Percentiles rank a stretch among this genome's conserved stretches.
These are phyloP conservation scores for Solanum lycopersicoides DNA, from an alignment of 257 asterid genomes.

Conservation along the genomic window DNA sequence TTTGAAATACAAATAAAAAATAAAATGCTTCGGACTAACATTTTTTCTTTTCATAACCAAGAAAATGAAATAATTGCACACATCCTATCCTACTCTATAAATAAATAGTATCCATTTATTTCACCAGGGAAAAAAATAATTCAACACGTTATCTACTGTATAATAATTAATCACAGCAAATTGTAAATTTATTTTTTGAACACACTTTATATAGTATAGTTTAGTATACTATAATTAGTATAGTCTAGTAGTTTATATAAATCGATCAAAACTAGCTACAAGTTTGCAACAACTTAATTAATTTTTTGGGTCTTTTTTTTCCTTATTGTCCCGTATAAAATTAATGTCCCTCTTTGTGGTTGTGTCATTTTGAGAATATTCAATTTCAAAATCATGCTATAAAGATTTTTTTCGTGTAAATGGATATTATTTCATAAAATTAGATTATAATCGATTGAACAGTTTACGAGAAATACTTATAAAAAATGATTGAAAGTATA, in stretches of 20 bases:
- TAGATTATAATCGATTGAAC: no score
- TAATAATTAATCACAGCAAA: neutral
- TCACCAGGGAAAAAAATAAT: neutral
- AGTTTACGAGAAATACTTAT: no score
- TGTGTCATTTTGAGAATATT: neutral
- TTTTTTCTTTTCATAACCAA: neutral
- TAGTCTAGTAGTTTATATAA: neutral
- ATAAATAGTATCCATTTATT: neutral
- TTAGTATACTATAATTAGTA: neutral
- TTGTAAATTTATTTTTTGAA: neutral
- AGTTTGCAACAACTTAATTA: neutral
- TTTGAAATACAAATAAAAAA: neutral
- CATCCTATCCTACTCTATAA: neutral
- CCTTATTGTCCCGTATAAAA: neutral
- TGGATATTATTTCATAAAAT: neutral
- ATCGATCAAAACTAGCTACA: neutral
- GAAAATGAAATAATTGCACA: neutral
- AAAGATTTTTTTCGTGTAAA: neutral
- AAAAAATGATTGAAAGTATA: no score
- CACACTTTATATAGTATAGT: neutral
- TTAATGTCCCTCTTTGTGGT: neutral
- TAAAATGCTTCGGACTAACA: neutral
- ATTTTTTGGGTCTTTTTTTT: neutral
- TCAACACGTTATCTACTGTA: neutral
- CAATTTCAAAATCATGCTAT: neutral